Evolutionary conservation across 1,284 basidiomycete species (phyloP), one percentile per base, ranked within the genome.

Genomic region (Trichosporon ovoides): DNA sequence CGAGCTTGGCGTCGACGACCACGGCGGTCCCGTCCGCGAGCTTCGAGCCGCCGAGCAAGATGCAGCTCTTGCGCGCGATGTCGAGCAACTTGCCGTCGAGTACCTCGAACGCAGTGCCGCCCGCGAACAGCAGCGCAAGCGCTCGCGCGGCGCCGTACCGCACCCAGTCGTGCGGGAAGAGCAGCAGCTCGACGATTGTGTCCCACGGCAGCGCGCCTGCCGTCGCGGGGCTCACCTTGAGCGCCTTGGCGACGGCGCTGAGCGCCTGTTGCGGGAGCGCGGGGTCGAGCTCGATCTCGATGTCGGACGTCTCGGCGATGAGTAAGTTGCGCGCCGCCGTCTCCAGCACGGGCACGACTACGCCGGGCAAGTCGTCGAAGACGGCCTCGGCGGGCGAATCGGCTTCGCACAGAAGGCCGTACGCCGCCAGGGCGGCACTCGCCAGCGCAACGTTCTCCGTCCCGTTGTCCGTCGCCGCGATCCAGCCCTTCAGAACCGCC

Each of bases 131-230:
- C 7, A 82, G 71, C 6, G 91, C 90, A 1, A 97, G 75, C 7
- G 93, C 80, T 48, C 91, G 83, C 63, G 87, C 87, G 0, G 93
- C 82, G 0, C 88, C 88, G 13, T 85, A 85, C 34, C 94, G 87
- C 1, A 96, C 91, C 95, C 94, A 98, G 4, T 89, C 85, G 76
- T 99, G 95, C 12, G 94, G 93, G 78, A 88, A 97, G 10, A 90
- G 81, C 3, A 98, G 82, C 68, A 90, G 84, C 0, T 80, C 69
- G 18, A 84, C 79, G 40, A 96, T 80, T 0, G 80, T 73, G 19
- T 77, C 67, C 91, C 91, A 95, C 3, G 80, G 74, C 2, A 90
- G 76, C 53, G 76, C 78, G 31, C 52, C 56, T 5, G 80, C 72
- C 51, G 81, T 66, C 28, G 82, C 79, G 0, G 86, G 83, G 59